phyloP scores from a whole-genome alignment of 2,329 filamentous ascomycete species.

The Hypoxylon rubiginosum region DNA sequence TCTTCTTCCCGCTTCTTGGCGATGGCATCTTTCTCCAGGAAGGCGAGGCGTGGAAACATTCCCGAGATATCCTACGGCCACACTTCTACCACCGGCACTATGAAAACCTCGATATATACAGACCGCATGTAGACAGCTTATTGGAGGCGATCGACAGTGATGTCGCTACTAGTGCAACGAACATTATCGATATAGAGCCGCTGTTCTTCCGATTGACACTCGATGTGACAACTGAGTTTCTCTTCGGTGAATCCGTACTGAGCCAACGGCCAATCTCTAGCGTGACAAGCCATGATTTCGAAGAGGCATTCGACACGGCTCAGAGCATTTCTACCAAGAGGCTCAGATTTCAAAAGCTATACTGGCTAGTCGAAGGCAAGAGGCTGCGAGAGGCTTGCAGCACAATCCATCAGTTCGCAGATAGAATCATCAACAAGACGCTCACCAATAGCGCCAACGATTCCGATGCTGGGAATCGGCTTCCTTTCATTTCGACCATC shows the following conservation, averaged over 20 bases:
- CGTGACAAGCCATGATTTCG: conserved; percentile 34
- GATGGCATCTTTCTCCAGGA: conserved; percentile 56
- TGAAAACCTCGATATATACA: conserved; percentile 41
- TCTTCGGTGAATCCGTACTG: conserved; percentile 47
- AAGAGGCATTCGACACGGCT: conserved; percentile 42
- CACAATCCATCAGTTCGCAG: conserved; percentile 43
- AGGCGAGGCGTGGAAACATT: conserved; percentile 53
- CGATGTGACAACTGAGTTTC: conserved; percentile 47
- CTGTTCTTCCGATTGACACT: conserved; percentile 48
- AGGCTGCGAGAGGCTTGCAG: conserved; percentile 38
- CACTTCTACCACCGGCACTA: conserved; percentile 49
- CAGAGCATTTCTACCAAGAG: conserved; percentile 41
- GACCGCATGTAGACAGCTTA: conserved; percentile 42
- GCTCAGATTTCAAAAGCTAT: conserved; percentile 41
- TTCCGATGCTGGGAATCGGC: conserved; percentile 28
- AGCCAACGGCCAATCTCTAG: conserved; percentile 29
- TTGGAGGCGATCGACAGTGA: conserved; percentile 34
- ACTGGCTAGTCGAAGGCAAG: conserved; percentile 42
- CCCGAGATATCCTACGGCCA: conserved; percentile 52
- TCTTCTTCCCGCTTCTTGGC: conserved; percentile 52
- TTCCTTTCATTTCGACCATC: conserved; percentile 43
- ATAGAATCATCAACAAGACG: conserved; percentile 44
- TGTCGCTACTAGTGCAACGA: conserved; percentile 6
- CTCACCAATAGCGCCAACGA: conserved; percentile 29
- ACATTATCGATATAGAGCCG: conserved; percentile 44